Evolutionary conservation across 805 yeast genomes (phyloP).

Genomic region (Sugiyamaella mastotermitis): DNA sequence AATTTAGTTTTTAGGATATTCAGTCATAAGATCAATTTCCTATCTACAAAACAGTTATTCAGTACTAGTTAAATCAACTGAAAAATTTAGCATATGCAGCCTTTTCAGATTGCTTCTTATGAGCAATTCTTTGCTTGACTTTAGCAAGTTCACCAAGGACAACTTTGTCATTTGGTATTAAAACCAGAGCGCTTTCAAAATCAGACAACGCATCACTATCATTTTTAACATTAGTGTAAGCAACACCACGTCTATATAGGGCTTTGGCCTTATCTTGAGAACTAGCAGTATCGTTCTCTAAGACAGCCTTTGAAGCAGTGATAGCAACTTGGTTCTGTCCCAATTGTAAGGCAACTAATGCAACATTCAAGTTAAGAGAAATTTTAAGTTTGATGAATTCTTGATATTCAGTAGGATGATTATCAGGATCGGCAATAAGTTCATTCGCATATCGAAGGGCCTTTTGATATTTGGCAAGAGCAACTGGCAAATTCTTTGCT

Average conservation of each 20-base stretch:
- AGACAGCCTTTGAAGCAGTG: slow-evolving; percentile 57
- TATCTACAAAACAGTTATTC: too few relatives aligned
- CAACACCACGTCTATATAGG: slow-evolving; percentile 76
- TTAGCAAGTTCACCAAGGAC: slow-evolving; percentile 58
- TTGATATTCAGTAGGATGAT: slow-evolving; percentile 39
- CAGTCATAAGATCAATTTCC: too few relatives aligned
- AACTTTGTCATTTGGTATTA: slow-evolving; percentile 68
- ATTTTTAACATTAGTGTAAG: slow-evolving; percentile 55
- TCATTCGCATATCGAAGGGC: slow-evolving; percentile 64
- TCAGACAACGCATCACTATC: slow-evolving; percentile 64
- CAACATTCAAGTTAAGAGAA: slow-evolving; percentile 63
- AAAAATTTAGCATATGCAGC: slow-evolving; percentile 39
- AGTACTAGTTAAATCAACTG: too few relatives aligned
- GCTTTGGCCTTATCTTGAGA: slow-evolving; percentile 79
- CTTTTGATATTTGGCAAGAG: slow-evolving; percentile 67
- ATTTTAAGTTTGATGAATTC: slow-evolving; percentile 51
- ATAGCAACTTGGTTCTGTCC: slow-evolving; percentile 49
- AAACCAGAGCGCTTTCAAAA: slow-evolving; percentile 56
- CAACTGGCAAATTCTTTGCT: slow-evolving; percentile 47
- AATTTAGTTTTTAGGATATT: too few relatives aligned
- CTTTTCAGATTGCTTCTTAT: slow-evolving; percentile 42
- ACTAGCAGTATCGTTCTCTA: slow-evolving; percentile 52
- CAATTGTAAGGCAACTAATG: slow-evolving; percentile 66
- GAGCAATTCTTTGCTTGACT: slow-evolving; percentile 46
- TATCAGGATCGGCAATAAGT: slow-evolving; percentile 53